phyloP scores from a whole-genome alignment of 768 basidiomycete genomes.

The Lentinula aciculospora region DNA sequence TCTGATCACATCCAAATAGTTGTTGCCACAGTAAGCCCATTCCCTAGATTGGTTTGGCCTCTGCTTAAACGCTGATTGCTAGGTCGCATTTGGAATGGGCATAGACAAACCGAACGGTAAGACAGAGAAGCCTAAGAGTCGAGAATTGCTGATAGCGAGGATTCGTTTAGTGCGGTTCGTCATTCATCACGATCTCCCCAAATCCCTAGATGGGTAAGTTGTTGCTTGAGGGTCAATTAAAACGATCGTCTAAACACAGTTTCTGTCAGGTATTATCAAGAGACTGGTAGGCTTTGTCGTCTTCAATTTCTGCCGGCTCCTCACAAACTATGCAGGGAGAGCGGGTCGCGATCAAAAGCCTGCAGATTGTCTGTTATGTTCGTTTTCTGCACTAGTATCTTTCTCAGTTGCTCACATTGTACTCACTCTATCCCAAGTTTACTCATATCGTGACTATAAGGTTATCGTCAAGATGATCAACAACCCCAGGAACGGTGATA shows the following conservation, averaged over 20 bases:
- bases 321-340: slow-evolving; percentile 36
- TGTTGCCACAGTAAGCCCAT: slow-evolving; percentile 75
- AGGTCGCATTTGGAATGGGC: slow-evolving; percentile 98
- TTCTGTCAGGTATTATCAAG: slow-evolving; percentile 73
- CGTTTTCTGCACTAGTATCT: slow-evolving; percentile 45
- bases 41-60: background rate
- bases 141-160: background rate
- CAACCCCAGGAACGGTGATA: slow-evolving; percentile 36
- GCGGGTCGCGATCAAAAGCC: slow-evolving; percentile 87
- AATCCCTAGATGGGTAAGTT: slow-evolving; percentile 74
- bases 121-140: slow-evolving; percentile 1
- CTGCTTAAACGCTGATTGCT: slow-evolving; percentile 1
- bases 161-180: slow-evolving; percentile 73
- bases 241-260: slow-evolving; percentile 5
- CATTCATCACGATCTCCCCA: slow-evolving; percentile 81
- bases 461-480: slow-evolving; percentile 57
- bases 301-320: background rate
- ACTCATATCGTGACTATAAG: slow-evolving; percentile 51
- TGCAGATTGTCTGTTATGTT: slow-evolving; percentile 86
- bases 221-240: background rate
- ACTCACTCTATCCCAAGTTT: slow-evolving; percentile 41
- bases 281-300: slow-evolving; percentile 49
- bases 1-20: slow-evolving; percentile 68
- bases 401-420: slow-evolving; percentile 3
- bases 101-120: slow-evolving; percentile 82